These are phyloP conservation scores for Aspergillus sp. DNA, from an alignment of 2,329 filamentous ascomycete genomes.

Conservation along the genomic window DNA sequence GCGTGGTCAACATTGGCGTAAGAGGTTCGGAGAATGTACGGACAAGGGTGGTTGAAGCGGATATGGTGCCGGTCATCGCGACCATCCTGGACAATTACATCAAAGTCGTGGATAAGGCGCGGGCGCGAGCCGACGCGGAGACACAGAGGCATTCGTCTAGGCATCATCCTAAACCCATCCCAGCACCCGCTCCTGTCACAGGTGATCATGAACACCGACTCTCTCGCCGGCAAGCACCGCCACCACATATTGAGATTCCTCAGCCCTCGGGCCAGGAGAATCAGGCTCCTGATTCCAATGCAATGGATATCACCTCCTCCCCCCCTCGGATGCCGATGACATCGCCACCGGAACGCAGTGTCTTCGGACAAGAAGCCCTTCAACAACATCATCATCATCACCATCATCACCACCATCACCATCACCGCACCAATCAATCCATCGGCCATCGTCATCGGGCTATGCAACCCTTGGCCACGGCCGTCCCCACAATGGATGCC, in stretches of 20 bases:
- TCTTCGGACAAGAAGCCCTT: conserved; percentile 47
- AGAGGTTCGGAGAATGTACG: conserved; percentile 89
- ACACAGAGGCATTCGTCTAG: conserved; percentile 47
- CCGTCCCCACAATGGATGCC: conserved; percentile 60
- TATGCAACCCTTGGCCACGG: conserved; percentile 61
- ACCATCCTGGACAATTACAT: conserved; percentile 98
- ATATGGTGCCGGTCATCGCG: conserved; percentile 98
- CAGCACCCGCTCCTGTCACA: conserved; percentile 24
- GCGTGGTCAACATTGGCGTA: conserved; percentile 97
- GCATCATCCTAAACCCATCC: conserved; percentile 22
- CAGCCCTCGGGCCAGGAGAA: conserved; percentile 47
- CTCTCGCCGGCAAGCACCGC: conserved; percentile 71
- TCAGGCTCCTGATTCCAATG: conserved; percentile 43
- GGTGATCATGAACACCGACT: conserved; percentile 52
- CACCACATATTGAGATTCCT: conserved; percentile 75
- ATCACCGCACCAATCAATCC: conserved; percentile 35
- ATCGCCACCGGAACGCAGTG: conserved; percentile 64
- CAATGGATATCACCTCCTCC: conserved; percentile 57
- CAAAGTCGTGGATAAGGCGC: conserved; percentile 86
- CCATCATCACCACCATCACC: conserved; percentile 37
- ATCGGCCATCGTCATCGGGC: conserved; percentile 47
- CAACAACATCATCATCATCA: background rate
- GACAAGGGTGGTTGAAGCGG: conserved; percentile 92
- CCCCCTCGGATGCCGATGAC: conserved; percentile 58
- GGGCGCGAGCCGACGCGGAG: conserved; percentile 77